Evolutionary conservation across 306 rosid species (phyloP).

Genomic region (Lupinus albus): DNA sequence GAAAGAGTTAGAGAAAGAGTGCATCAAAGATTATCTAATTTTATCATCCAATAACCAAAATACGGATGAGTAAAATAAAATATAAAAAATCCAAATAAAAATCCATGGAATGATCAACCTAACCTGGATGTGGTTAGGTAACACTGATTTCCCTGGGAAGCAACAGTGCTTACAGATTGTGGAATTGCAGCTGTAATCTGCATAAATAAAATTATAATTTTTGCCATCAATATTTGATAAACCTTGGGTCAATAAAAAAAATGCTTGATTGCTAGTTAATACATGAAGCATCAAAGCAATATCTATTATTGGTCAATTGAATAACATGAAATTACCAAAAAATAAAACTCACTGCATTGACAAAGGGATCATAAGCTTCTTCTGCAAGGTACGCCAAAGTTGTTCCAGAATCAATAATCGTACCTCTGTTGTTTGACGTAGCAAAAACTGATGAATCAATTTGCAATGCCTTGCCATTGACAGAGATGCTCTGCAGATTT

Average conservation of each 20-base stretch:
- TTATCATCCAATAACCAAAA: conserved; percentile 16
- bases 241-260: conserved; percentile 26
- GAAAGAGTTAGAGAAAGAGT: conserved; percentile 31
- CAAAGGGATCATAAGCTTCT: conserved; percentile 80
- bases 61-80: neutral
- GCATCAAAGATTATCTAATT: conserved; percentile 29
- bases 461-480: conserved; percentile 64
- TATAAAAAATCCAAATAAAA: neutral
- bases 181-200: conserved; percentile 68
- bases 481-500: conserved; percentile 88
- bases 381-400: conserved; percentile 96
- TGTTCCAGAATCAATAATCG: conserved; percentile 95
- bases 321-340: conserved; percentile 23
- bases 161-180: conserved; percentile 60
- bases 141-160: conserved; percentile 74
- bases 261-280: conserved; percentile 25
- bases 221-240: conserved; percentile 32
- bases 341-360: conserved; percentile 74
- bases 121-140: conserved; percentile 76
- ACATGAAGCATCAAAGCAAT: conserved; percentile 31
- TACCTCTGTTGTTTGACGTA: conserved; percentile 80
- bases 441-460: conserved; percentile 72
- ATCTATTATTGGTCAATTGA: conserved; percentile 29
- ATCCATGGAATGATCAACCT: conserved; percentile 45
- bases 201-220: conserved; percentile 26